Evolutionary conservation across 1,284 basidiomycete genomes (phyloP), one percentile per base, ranked within the genome.

Genomic region (Ustilago bromivora): DNA sequence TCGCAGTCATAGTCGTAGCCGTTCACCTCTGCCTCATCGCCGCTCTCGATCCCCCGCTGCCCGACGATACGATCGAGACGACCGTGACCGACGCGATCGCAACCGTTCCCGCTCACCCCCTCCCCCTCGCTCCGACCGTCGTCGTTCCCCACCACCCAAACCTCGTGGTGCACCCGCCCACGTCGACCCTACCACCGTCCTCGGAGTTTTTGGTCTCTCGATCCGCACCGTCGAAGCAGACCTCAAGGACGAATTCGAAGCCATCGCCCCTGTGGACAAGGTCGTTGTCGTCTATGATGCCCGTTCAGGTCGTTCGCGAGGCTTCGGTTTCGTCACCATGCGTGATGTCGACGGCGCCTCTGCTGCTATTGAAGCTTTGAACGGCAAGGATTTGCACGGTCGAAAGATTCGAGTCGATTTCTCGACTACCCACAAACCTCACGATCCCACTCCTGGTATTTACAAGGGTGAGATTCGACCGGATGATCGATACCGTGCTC

Each of bases 251-350:
- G 95, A 98, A 87, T 99, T 99, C 82, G 90, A 89, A 80, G 90
- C 93, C 53, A 93, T 92, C 80, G 96, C 95, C 28, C 90, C 91
- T 34, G 96, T 98, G 59, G 94, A 96, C 83, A 98, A 98, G 87
- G 85, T 83, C 41, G 93, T 93, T 59, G 95, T 99, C 79, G 97
- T 99, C n/a, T 98, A 98, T 86, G 96, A 99, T 87, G 95, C 98
- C 87, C 89, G 96, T 93, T 94, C 94, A 55, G 95, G 95, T 85
- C 92, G 97, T 67, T 98, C 96, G 62, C 93, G 96, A 78, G 97
- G 95, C 85, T 99, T 99, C 81, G 96, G 96, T 46, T 99, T 99
- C 87, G 95, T 99, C 86, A 93, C 92, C 76, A 98, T 99, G 95
- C 90, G 90, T 46, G 90, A 89, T 43, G 90, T 92, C 17, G 94